Conservation (phyloP, 169 alveolate genomes). For the Eimeria mitis region DNA sequence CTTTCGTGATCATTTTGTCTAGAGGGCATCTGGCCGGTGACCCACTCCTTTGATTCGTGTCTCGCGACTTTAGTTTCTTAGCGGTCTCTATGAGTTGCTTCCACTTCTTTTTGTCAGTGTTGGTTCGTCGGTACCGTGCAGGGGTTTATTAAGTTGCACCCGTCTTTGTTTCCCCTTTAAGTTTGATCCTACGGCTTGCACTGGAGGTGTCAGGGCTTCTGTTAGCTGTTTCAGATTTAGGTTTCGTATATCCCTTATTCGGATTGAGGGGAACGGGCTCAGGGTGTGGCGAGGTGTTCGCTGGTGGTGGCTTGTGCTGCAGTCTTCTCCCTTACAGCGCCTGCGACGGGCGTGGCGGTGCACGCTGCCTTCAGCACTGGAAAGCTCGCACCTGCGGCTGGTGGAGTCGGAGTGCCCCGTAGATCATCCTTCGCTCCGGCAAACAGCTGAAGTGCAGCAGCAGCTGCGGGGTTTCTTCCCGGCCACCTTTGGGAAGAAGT, state of each 20-base stretch:
- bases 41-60: neutral
- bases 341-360: constrained; percentile 75
- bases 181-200: neutral
- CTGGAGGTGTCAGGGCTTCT: neutral
- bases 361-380: constrained; percentile 75
- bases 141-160: neutral
- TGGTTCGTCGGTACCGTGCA: neutral
- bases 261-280: neutral
- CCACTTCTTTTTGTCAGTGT: neutral
- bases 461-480: constrained; percentile 67
- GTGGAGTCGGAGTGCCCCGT: constrained; percentile 66
- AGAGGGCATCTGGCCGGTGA: neutral
- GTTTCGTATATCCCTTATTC: too few species aligned
- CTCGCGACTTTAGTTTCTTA: neutral
- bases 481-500: constrained; percentile 73
- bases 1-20: neutral
- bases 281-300: neutral
- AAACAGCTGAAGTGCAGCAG: constrained; percentile 64
- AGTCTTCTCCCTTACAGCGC: constrained; percentile 69
- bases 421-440: constrained; percentile 52
- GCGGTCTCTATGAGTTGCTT: too few species aligned
- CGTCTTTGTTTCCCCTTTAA: neutral
- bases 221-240: neutral
- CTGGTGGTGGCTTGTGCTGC: neutral
- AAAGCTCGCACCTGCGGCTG: constrained; percentile 46